Evolutionary conservation across 768 basidiomycete genomes (phyloP), one percentile per base, ranked within the genome.

Genomic region (Erythrobasidium yunnanense): DNA sequence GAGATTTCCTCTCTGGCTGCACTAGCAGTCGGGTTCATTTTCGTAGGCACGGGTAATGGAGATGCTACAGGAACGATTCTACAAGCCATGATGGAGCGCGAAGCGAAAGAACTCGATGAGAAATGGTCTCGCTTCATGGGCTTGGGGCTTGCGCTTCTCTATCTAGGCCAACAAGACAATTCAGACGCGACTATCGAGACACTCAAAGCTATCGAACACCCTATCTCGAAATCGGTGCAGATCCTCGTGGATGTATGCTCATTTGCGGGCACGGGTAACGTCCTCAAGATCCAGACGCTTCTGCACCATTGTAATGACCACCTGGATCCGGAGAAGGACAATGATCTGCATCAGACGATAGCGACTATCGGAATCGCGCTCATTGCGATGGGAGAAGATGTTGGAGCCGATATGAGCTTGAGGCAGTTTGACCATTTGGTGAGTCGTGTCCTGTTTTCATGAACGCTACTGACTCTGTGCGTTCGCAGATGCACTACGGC

Each of bases 341-440:
- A 88, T 67, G 87, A 90, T 70, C 85, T 85, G 30, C 89, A 88
- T 81, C 88, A 96, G 75, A 83, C 89, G 0, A 87, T 96, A 69
- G 88, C 93, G 17, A 90, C 93, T 30, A 80, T 97, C 63, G 95
- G 90, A 27, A 88, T 99, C 72, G 85, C 93, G 0, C 77, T 97
- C 66, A 87, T 97, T 47, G 85, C 95, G 2, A 96, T 97, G 91
- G 95, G 95, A 20, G 95, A 99, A 77, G 93, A 97, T 23, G 85
- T 96, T 52, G 95, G 95, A 52, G 85, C 91, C 1, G 90, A 97
- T 76, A 97, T 99, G 95, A 85, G 88, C n/a, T 78, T 97, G 72
- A 80, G 95, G 70, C 90, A 92, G 72, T 93, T 97, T 80, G 95
- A 96, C 77, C 95, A 99, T 75, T 80, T 99, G 58, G 92, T 93